Evolutionary conservation across 805 yeast species (phyloP).

Genomic region (Wickerhamiella azyma): DNA sequence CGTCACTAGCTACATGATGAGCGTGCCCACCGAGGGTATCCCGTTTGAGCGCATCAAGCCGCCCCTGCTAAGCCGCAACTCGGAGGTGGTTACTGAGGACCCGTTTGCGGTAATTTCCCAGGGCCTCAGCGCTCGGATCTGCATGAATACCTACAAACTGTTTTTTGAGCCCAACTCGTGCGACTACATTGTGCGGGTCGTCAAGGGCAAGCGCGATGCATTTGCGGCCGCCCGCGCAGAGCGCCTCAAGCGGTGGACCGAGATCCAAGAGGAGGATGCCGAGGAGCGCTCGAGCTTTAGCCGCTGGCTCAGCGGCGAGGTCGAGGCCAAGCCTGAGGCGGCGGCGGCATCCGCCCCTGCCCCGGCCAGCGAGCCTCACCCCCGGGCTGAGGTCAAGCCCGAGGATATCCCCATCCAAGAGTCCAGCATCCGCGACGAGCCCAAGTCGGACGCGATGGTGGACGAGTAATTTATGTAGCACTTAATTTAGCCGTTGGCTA

Average conservation of each 20-base stretch:
- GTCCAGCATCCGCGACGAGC: slow-evolving; percentile 4
- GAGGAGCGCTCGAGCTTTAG: neutral
- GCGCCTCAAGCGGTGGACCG: slow-evolving; percentile 1
- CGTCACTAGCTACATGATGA: slow-evolving; percentile 80
- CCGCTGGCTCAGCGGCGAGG: neutral
- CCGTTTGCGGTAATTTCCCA: slow-evolving; percentile 47
- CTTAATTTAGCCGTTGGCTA: too few species aligned
- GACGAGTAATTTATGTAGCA: neutral
- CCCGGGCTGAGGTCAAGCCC: neutral
- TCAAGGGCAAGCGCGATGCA: neutral
- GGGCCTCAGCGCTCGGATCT: slow-evolving; percentile 62
- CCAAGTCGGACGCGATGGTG: neutral
- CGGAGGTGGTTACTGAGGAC: slow-evolving; percentile 20
- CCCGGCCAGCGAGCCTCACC: neutral
- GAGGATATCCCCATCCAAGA: neutral
- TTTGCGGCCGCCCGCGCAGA: neutral
- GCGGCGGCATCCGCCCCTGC: neutral
- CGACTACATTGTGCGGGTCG: slow-evolving; percentile 45
- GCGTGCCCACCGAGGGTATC: slow-evolving; percentile 95
- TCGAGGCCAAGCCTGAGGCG: neutral
- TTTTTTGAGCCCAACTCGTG: slow-evolving; percentile 66
- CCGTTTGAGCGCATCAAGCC: slow-evolving; percentile 58
- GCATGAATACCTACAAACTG: slow-evolving; percentile 64
- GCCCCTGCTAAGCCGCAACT: slow-evolving; percentile 54
- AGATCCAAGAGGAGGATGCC: neutral